Conservation (phyloP, 1,284 basidiomycete species). For the Kwoniella shivajii region DNA sequence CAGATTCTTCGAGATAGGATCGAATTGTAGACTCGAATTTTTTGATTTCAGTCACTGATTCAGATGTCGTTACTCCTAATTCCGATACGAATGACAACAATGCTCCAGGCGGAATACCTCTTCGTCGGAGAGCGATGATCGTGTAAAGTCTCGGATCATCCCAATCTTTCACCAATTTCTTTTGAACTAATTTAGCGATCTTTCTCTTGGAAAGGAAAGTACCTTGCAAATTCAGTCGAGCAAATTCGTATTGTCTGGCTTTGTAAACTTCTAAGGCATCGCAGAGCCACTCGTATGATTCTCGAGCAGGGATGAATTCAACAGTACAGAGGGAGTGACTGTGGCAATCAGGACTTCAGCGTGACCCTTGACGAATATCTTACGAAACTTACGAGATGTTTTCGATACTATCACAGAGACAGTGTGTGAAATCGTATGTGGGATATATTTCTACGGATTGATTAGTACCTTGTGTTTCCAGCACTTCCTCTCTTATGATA, state of each 20-base stretch:
- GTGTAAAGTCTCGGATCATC: conserved; percentile 99
- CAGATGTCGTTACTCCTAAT: conserved; percentile 86
- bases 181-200: conserved; percentile 84
- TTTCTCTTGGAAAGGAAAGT: conserved; percentile 98
- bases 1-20: conserved; percentile 84
- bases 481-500: not conserved
- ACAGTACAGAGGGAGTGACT: conserved; percentile 97
- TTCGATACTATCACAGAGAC: conserved; percentile 96
- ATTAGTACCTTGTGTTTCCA: no score
- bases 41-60: conserved; percentile 80
- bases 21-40: conserved; percentile 91
- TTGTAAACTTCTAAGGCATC: conserved; percentile 96
- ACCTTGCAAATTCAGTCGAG: conserved; percentile 88
- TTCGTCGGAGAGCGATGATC: conserved; percentile 88
- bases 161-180: conserved; percentile 86
- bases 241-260: conserved; percentile 97
- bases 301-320: conserved; percentile 94
- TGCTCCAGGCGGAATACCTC: conserved; percentile 94
- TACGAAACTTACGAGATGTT: conserved; percentile 83
- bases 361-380: not conserved
- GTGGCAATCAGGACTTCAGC: conserved; percentile 1
- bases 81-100: conserved; percentile 90
- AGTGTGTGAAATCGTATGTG: conserved; percentile 99
- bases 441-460: conserved; percentile 59
- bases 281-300: conserved; percentile 99